Evolutionary conservation across 495 filamentous ascomycete genomes (phyloP), one percentile per base, ranked within the genome.

Genomic region (Penicillium waksmanii): DNA sequence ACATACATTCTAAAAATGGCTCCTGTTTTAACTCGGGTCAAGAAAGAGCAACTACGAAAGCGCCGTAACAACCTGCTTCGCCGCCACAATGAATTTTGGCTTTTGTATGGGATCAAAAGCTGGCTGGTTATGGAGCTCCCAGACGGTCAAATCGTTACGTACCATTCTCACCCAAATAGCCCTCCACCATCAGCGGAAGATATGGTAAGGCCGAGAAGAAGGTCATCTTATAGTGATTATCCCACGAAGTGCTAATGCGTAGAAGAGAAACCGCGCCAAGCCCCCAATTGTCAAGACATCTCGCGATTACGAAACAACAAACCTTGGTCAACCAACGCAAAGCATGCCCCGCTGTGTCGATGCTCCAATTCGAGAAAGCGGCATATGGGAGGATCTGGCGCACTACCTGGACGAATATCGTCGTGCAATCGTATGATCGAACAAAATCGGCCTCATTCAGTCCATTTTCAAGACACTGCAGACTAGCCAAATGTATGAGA

Each of bases 31-130:
- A 60, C 33, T 19, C 58, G 58, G 27, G 50, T 62, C 3, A 58
- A 68, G 53, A 51, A 64, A 44, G 62, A 68, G 47, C 55, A 65
- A 35, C 52, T 68, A 3, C 57, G 62, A 0, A 68, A 68, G 50
- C 55, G 62, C 13, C 50, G 58, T 8, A 59, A 65, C 42, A 65
- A 68, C 36, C 23, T 68, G 9, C 46, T 68, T 23, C 56, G 52
- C 34, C 56, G 55, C 18, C 50, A 58, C 13, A 62, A 65, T 57
- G 53, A 62, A 8, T 68, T 68, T 50, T 62, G 56, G 51, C 52
- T 38, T 5, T 18, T 64, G n/a, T 68, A 68, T 44, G 46, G 21
- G 3, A 68, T 68, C 5, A 35, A 27, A 21, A 60, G 31, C 44
- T 60, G 51, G 57, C 27, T 60, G 6, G 34, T 43, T 11, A 54